Base-by-base conservation (phyloP, 345 rosid species). In the Fremontodendron californicum region DNA sequence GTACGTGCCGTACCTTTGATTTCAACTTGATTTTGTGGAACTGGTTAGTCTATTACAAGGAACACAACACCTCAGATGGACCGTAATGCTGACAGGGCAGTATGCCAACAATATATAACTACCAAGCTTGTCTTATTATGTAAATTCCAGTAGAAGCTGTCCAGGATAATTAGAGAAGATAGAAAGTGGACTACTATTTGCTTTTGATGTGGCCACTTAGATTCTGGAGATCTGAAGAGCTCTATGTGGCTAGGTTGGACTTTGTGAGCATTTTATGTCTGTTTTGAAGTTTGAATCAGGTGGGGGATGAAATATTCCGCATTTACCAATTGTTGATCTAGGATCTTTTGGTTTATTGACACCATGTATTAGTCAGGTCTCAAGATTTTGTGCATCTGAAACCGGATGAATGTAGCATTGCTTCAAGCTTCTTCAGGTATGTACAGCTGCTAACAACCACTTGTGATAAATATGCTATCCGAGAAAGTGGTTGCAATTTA, bases 31-130 rank as follows among this genome's bases (percentile, higher is more conserved):
- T 43, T 45, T 40, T 62, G 33, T 67, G 54, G 52, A 37, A 73
- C 9, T 19, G 42, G 43, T 48, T 49, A 33, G 75, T 48, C 8
- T 31, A 5, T 33, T 13, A 35, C 18, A 4, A 55, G 76, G 40
- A 33, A 21, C 49, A 8, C 1, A 23, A 23, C 39, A 8, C 64
- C 39, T 73, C 25, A 23, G 35, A 42, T 52, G 11, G 65, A 60
- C 33, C 40, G 77, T 27, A 69, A 15, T 48, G 23, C 16, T 29
- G 74, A 71, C 73, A 71, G 37, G 43, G 60, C 60, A 18, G 60
- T 49, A 23, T 18, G 43, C 42, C 75, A 49, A 37, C 60, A 71
- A 49, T 10, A 35, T 49, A 0, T 31, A 71, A 23, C 60, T 31
- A 18, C 60, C 8, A 19, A 49, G 45, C 43, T 71, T 71, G 61